Base-by-base conservation (phyloP, 2,329 filamentous ascomycete genomes). In the Myotisia sp. region DNA sequence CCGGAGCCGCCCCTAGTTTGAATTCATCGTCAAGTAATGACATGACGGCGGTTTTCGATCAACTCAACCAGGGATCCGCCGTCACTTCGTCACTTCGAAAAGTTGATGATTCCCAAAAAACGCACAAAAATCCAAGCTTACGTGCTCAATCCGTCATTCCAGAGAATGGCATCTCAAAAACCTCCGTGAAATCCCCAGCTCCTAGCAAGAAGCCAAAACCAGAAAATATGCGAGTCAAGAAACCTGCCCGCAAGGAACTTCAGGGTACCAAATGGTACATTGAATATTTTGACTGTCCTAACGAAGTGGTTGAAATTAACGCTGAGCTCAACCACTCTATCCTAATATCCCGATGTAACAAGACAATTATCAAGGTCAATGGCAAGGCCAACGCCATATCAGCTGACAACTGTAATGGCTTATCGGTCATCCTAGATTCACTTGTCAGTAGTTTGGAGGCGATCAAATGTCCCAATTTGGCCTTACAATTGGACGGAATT, bases 361-460 rank as follows among this genome's bases (percentile, higher is more conserved):
- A 90, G 60, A 81, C 81, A 4, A 92, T 86, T 16, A 71, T 98
- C 49, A 80, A 92, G 47, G 65, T 98, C 52, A 79, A 74, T 51
- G 86, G 84, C 59, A 98, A 98, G 62, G 85, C 83, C 38, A 98
- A 98, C 54, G 85, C 90, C n/a, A 81, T 98, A 42, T 87, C 85
- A 4, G 71, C 95, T 46, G 90, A 95, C 62, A 94, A 94, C 63
- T 87, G 79, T 37, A 73, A 69, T 29, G 78, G 83, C 32, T 67
- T 92, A 12, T 92, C 83, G 18, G 71, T 98, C 34, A 74, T 95
- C 33, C 71, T 95, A 35, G 87, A 95, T 48, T 82, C 76, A 1
- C 74, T 95, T 7, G 82, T 95, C 30, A 92, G 82, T 31, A 84
- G 81, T 20, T 74, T 98, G 37, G 90, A 98, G 51, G 81, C 92